These are phyloP conservation scores for Pseudonectria buxi DNA, from an alignment of 2,329 filamentous ascomycete genomes.

Conservation along the genomic window DNA sequence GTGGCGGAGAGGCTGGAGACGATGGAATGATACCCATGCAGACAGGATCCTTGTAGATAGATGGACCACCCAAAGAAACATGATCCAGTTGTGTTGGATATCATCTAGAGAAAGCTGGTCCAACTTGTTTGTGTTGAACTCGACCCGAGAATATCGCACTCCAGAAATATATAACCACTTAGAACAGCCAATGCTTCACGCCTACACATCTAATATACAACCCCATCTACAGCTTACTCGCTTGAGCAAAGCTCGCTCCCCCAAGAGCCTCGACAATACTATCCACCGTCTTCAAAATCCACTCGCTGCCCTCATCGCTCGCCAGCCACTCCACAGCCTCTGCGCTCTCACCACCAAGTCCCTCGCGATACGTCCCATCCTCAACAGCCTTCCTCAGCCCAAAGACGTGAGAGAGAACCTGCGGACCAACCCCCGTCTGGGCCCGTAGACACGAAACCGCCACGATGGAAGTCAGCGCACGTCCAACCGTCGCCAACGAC, in stretches of 20 bases:
- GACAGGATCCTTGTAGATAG: too few relatives aligned
- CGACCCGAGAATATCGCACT: too few relatives aligned
- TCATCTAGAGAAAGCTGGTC: too few relatives aligned
- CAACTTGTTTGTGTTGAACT: too few relatives aligned
- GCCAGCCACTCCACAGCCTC: slow-evolving; percentile 35
- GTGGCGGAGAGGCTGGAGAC: slow-evolving; percentile 52
- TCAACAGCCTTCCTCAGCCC: slow-evolving; percentile 70
- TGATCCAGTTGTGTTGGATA: too few relatives aligned
- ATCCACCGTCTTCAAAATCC: slow-evolving; percentile 40
- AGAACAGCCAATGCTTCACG: too few relatives aligned
- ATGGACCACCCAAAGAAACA: too few relatives aligned
- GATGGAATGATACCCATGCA: slow-evolving; percentile 37
- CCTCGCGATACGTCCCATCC: slow-evolving; percentile 49
- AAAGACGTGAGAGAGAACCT: slow-evolving; percentile 76
- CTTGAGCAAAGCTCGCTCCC: slow-evolving; percentile 32
- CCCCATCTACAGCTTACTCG: slow-evolving; percentile 8
- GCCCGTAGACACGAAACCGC: slow-evolving; percentile 69
- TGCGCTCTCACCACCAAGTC: slow-evolving; percentile 27
- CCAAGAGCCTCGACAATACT: slow-evolving; percentile 40
- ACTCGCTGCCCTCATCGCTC: slow-evolving; percentile 40
- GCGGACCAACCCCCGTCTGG: slow-evolving; percentile 76
- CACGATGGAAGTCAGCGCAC: slow-evolving; percentile 65
- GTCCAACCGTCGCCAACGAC: slow-evolving; percentile 51
- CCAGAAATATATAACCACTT: too few relatives aligned
- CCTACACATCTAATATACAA: too few relatives aligned